Percentiles rank a stretch among this genome's conserved stretches.
These are phyloP conservation scores for Mycocentrospora acerina DNA, from an alignment of 2,329 filamentous ascomycete genomes.

Conservation along the genomic window DNA sequence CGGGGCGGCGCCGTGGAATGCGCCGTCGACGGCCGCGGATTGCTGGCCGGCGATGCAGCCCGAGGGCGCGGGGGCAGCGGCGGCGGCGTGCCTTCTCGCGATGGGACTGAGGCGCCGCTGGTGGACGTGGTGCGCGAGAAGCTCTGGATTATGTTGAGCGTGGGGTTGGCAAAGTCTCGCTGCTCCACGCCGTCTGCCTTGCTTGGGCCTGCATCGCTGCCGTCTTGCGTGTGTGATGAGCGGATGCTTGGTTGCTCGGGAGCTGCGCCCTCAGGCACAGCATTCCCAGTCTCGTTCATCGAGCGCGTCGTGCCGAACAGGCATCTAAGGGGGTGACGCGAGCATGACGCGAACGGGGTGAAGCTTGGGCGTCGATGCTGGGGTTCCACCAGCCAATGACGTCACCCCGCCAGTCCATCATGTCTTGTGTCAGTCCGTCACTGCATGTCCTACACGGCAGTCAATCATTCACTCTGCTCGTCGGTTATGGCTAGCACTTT, in stretches of 20 bases:
- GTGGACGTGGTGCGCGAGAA: constrained; percentile 27
- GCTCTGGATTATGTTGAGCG: constrained; percentile 33
- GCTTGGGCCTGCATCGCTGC: constrained; percentile 20
- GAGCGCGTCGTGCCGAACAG: constrained; percentile 10
- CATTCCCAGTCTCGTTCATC: constrained; percentile 33
- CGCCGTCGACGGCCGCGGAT: constrained; percentile 41
- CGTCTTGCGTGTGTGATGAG: constrained; percentile 44
- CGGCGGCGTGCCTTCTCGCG: constrained; percentile 53
- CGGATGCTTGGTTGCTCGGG: constrained; percentile 15
- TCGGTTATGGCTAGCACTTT: too few relatives aligned
- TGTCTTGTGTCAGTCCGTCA: too few relatives aligned
- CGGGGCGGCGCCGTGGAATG: constrained; percentile 45
- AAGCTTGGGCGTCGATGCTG: too few relatives aligned
- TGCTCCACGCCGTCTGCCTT: constrained; percentile 23
- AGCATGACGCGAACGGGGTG: too few relatives aligned
- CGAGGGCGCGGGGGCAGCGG: constrained; percentile 58
- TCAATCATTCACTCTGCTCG: too few relatives aligned
- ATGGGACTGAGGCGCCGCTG: constrained; percentile 25
- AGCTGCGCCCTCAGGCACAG: constrained; percentile 23
- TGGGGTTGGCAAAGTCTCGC: constrained; percentile 38
- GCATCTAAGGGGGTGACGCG: constrained; percentile 13
- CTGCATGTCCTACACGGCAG: too few relatives aligned
- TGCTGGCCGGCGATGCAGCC: constrained; percentile 31
- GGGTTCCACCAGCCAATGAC: too few relatives aligned
- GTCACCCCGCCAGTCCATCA: too few relatives aligned